These are phyloP conservation scores for Aspergillus diversus DNA, from an alignment of 495 filamentous ascomycete genomes.

Conservation along the genomic window DNA sequence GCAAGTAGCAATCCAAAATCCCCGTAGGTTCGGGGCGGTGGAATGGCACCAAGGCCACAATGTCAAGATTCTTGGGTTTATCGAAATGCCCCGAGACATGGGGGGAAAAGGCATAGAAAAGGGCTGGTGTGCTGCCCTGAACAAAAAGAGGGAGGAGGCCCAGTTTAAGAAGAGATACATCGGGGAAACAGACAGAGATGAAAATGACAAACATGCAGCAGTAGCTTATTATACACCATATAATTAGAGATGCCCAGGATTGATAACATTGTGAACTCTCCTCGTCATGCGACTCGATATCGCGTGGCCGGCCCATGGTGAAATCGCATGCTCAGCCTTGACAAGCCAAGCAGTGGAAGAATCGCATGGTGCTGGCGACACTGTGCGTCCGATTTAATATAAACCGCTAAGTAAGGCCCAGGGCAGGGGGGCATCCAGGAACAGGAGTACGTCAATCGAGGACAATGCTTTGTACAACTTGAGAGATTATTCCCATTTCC, in stretches of 20 bases:
- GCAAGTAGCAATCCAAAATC: slow-evolving; percentile 58
- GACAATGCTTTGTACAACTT: neutral
- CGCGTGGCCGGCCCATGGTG: slow-evolving; percentile 30
- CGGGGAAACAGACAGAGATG: slow-evolving; percentile 26
- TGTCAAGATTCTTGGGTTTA: slow-evolving; percentile 47
- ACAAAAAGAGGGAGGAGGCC: slow-evolving; percentile 30
- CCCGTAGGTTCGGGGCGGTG: slow-evolving; percentile 46
- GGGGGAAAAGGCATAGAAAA: slow-evolving; percentile 38
- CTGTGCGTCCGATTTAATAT: neutral
- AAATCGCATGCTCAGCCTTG: slow-evolving; percentile 10
- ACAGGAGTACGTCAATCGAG: neutral
- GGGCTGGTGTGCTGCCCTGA: slow-evolving; percentile 27
- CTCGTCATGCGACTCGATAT: slow-evolving; percentile 15
- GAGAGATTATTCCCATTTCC: slow-evolving; percentile 1
- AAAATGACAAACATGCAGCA: slow-evolving; percentile 27
- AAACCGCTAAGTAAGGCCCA: neutral
- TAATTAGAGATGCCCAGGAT: slow-evolving; percentile 25
- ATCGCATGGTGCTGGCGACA: neutral
- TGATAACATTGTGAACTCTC: neutral
- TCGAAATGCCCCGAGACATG: slow-evolving; percentile 33
- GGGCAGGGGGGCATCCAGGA: neutral
- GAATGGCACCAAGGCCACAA: slow-evolving; percentile 57
- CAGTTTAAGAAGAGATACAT: slow-evolving; percentile 28
- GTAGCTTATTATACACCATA: slow-evolving; percentile 35
- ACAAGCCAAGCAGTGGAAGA: neutral